phyloP scores from a whole-genome alignment of 495 filamentous ascomycete genomes.

The Aspergillus funiculosus region DNA sequence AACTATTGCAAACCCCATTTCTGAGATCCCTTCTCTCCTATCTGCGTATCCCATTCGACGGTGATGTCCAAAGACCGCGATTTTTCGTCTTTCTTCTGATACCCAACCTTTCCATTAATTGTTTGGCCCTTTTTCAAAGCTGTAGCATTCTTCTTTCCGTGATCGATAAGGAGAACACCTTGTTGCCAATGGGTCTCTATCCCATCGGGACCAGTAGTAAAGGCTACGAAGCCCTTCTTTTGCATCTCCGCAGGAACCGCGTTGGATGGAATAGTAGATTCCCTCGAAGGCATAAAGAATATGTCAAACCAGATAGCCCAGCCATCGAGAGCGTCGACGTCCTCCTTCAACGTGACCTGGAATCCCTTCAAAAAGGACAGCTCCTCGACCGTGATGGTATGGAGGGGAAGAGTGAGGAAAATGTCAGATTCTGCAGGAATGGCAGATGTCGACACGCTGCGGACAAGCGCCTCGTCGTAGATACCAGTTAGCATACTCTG shows the following conservation, averaged over 20 bases:
- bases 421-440: constrained; percentile 43
- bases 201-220: constrained; percentile 49
- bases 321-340: constrained; percentile 54
- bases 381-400: constrained; percentile 51
- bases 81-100: constrained; percentile 43
- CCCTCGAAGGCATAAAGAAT: constrained; percentile 51
- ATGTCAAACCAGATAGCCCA: constrained; percentile 62
- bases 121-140: constrained; percentile 46
- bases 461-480: constrained; percentile 55
- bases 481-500: constrained; percentile 51
- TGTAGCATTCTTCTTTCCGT: constrained; percentile 28
- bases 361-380: constrained; percentile 54
- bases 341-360: constrained; percentile 45
- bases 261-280: constrained; percentile 40
- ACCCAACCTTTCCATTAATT: constrained; percentile 44
- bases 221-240: constrained; percentile 46
- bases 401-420: constrained; percentile 53
- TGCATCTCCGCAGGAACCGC: constrained; percentile 38
- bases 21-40: constrained; percentile 30
- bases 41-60: constrained; percentile 41
- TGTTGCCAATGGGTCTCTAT: constrained; percentile 54
- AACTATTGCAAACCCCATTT: constrained; percentile 33
- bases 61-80: constrained; percentile 45
- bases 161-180: constrained; percentile 42
- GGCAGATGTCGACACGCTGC: constrained; percentile 36